Percentiles rank a stretch among this genome's conserved stretches.
phyloP scores from a whole-genome alignment of 2,329 filamentous ascomycete species.

The Ophiostoma angusticollis region DNA sequence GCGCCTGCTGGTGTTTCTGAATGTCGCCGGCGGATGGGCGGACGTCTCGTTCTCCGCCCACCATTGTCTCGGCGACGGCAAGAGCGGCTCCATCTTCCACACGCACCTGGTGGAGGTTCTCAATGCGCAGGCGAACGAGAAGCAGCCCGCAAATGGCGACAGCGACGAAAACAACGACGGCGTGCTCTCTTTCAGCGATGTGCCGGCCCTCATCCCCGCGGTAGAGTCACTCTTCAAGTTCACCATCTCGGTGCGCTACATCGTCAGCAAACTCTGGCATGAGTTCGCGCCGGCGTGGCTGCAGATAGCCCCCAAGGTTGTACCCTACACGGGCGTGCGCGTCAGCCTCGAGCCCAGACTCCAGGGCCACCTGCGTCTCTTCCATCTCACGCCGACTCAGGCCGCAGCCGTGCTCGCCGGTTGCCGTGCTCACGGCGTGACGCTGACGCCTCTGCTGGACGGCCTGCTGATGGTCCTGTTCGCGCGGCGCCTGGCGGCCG shows the following conservation, averaged over 20 bases:
- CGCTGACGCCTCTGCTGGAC: conserved; percentile 37
- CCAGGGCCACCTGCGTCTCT: conserved; percentile 23
- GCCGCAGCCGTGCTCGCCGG: conserved; percentile 23
- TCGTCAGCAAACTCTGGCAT: conserved; percentile 28
- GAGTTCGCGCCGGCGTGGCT: conserved; percentile 29
- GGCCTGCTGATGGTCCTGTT: conserved; percentile 31
- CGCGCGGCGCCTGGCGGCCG: conserved; percentile 23
- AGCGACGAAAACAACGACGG: conserved; percentile 7
- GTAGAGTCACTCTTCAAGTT: conserved; percentile 31
- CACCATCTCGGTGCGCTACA: conserved; percentile 26
- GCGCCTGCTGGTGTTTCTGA: conserved; percentile 29
- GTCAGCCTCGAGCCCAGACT: conserved; percentile 26
- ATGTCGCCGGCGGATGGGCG: conserved; percentile 16
- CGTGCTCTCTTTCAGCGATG: conserved; percentile 21
- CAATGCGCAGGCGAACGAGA: conserved; percentile 16
- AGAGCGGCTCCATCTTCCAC: conserved; percentile 36
- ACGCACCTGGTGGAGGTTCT: conserved; percentile 31
- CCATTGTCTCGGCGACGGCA: conserved; percentile 40
- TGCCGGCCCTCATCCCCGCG: conserved; percentile 23
- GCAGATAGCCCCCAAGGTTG: neutral
- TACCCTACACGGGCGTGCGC: conserved; percentile 27
- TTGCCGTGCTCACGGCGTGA: conserved; percentile 29
- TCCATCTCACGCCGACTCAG: conserved; percentile 22
- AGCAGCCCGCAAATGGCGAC: no score
- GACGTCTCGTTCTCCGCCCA: conserved; percentile 38